Evolutionary conservation across 2,329 filamentous ascomycete genomes (phyloP).

Genomic region (Monosporascus sp.): DNA sequence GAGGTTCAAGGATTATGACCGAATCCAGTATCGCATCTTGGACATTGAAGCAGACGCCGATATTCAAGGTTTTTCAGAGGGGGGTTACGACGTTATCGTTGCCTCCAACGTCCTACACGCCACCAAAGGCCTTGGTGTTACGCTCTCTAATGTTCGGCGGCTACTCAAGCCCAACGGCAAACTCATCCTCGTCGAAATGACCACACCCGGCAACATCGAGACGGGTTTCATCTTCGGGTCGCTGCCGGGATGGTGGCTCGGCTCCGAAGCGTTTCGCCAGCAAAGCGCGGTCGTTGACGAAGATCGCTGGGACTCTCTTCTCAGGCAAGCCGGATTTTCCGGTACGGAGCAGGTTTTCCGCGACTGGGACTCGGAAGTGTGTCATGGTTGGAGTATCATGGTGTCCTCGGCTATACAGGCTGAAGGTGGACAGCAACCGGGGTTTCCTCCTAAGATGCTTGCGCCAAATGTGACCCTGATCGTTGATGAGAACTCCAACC

Average conservation of each 20-base stretch:
- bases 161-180: slow-evolving; percentile 18
- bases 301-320: slow-evolving; percentile 4
- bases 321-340: not conserved
- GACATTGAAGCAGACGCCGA: slow-evolving; percentile 24
- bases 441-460: too few species aligned
- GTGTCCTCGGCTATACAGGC: too few species aligned
- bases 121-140: slow-evolving; percentile 8
- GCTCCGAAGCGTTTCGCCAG: slow-evolving; percentile 4
- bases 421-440: too few species aligned
- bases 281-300: slow-evolving; percentile 1
- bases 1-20: not conserved
- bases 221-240: slow-evolving; percentile 9
- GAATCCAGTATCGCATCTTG: slow-evolving; percentile 25
- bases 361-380: too few species aligned
- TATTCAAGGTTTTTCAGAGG: slow-evolving; percentile 5
- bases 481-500: too few species aligned
- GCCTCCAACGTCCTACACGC: slow-evolving; percentile 18
- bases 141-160: slow-evolving; percentile 13
- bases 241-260: slow-evolving; percentile 12
- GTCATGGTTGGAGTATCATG: too few species aligned
- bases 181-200: slow-evolving; percentile 13
- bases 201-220: slow-evolving; percentile 5
- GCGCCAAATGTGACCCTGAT: too few species aligned
- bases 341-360: not conserved
- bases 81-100: slow-evolving; percentile 19